A percentile compares a stretch with the other conserved stretches of the same genome.
phyloP scores from a whole-genome alignment of 305 asterid genomes.

The Vinca major region DNA sequence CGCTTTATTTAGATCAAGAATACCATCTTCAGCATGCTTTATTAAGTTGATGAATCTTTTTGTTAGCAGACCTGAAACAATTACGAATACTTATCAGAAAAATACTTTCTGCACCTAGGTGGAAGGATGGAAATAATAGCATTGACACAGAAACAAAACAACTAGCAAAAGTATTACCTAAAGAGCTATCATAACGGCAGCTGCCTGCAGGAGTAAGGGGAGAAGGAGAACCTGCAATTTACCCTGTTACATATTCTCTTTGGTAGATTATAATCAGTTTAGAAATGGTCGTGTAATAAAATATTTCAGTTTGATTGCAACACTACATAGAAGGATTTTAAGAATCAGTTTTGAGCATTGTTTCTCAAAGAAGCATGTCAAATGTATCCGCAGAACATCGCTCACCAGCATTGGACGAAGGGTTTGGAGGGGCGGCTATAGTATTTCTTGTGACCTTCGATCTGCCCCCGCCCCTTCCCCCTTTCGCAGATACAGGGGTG shows the following conservation, averaged over 20 bases:
- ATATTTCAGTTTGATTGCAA: neutral
- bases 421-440: conserved; percentile 52
- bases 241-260: conserved; percentile 8
- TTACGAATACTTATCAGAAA: neutral
- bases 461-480: conserved; percentile 49
- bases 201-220: conserved; percentile 79
- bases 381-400: conserved; percentile 8
- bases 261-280: neutral
- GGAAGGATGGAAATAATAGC: neutral
- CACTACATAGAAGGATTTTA: neutral
- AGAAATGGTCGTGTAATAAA: neutral
- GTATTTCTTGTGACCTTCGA: conserved; percentile 54
- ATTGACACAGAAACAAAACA: neutral
- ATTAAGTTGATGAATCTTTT: conserved; percentile 67
- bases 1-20: conserved; percentile 86
- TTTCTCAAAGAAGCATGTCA: neutral
- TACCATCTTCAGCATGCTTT: conserved; percentile 91
- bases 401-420: conserved; percentile 57
- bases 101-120: neutral
- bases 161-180: conserved; percentile 43
- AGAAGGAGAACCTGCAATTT: conserved; percentile 63
- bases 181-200: conserved; percentile 94
- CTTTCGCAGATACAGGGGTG: conserved; percentile 73
- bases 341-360: conserved; percentile 12
- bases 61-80: conserved; percentile 72